Base-by-base conservation (phyloP, 208 protist species). In the Crithidia expoeki region DNA sequence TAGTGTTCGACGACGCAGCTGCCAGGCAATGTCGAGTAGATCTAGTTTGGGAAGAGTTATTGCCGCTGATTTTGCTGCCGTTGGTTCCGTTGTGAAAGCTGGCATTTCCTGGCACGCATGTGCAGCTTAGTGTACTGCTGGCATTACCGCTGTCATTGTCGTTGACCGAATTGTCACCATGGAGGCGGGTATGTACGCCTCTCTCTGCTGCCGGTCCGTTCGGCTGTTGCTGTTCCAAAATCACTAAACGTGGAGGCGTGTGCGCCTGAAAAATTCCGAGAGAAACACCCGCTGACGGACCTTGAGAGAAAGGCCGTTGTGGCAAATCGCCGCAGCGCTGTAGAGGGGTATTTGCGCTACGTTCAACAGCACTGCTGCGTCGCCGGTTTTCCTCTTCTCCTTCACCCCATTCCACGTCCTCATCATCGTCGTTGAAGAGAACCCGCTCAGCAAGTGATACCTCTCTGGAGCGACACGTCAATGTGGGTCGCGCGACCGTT, bases 381-480 rank as follows among this genome's bases (percentile, higher is more conserved):
- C 17, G 10, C 4, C 21, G n/a, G 17, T 9, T 2, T 40, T 23
- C 4, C 19, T 17, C 3, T 16, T 32, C 12, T 30, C 19, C 42
- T 0, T 40, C 36, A 12, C 12, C n/a, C 23, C 50, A 25, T 16
- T 19, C 7, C 14, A 27, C 27, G 42, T 52, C 50, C 11, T 51
- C 46, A 14, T 63, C 60, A 0, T 46, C 47, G 44, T 65, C 38
- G 5, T 64, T 47, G 23, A 76, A 76, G 32, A 76, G 63, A 33
- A 64, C 62, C 2, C 71, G 71, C 55, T 69, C 71, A 6, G 71
- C 71, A 27, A 55, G 1, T 1, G 28, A 12, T 1, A 42, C 46
- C 46, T 57, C 19, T 11, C 36, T 11, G 21, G 47, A 61, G 52
- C 25, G 46, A 27, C 32, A 60, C 19, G 28, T 38, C 19, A 53